Evolutionary conservation across 2,329 filamentous ascomycete genomes (phyloP).

Genomic region (Apiospora pterosperma): DNA sequence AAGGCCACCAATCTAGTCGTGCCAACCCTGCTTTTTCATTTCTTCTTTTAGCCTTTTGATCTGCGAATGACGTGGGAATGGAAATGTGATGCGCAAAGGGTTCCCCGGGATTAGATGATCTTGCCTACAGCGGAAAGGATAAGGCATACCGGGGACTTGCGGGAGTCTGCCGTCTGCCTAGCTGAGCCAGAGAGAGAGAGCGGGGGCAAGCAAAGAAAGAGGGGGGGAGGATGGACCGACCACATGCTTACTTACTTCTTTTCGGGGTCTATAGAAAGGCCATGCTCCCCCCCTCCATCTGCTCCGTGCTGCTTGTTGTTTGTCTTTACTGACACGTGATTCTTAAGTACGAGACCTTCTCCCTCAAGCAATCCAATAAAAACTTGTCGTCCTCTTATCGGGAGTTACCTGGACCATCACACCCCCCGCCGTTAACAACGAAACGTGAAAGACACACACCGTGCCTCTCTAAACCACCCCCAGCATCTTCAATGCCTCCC

Average conservation of each 20-base stretch:
- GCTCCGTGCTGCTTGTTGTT: not conserved
- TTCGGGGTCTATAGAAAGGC: not conserved
- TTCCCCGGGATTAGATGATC: not conserved
- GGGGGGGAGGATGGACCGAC: not conserved
- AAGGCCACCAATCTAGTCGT: not conserved
- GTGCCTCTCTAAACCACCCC: not conserved
- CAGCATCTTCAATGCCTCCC: constrained; percentile 34
- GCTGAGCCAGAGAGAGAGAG: not conserved
- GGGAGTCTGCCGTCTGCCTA: not conserved
- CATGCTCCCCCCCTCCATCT: not conserved
- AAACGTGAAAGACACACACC: not conserved
- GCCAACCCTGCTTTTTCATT: not conserved
- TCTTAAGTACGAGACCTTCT: no score
- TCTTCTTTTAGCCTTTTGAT: not conserved
- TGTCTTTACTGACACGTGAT: no score
- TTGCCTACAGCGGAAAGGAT: not conserved
- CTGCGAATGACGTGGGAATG: not conserved
- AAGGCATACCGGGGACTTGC: not conserved
- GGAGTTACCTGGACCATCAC: not conserved
- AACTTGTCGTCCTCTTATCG: not conserved
- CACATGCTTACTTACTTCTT: not conserved
- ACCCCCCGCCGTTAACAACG: not conserved
- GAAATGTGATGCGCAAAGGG: not conserved
- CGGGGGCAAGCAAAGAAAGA: not conserved
- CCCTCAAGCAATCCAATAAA: not conserved